phyloP scores from a whole-genome alignment of 169 alveolate species.

The Plasmodium gallinaceum region DNA sequence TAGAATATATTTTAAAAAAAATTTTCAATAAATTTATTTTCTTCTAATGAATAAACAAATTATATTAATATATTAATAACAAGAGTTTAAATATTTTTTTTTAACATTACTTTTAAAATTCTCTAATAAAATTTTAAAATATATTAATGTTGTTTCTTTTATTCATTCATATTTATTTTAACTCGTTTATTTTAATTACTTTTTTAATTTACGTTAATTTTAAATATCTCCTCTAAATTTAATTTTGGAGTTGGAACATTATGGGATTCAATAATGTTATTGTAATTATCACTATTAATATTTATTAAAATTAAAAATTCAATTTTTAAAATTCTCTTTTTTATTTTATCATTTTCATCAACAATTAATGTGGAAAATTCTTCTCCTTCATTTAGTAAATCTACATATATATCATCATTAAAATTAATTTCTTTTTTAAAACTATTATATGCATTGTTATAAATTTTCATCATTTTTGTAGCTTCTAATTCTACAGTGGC shows the following conservation, averaged over 20 bases:
- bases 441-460: slow-evolving; percentile 30
- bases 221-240: slow-evolving; percentile 63
- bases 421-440: slow-evolving; percentile 51
- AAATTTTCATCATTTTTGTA: slow-evolving; percentile 63
- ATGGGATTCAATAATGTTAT: slow-evolving; percentile 56
- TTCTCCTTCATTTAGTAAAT: slow-evolving; percentile 53
- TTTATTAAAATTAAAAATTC: slow-evolving; percentile 43
- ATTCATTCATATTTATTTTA: no score
- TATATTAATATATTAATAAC: no score
- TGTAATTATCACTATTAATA: slow-evolving; percentile 66
- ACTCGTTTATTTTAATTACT: no score
- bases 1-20: no score
- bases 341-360: slow-evolving; percentile 39
- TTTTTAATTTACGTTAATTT: slow-evolving; percentile 44
- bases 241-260: slow-evolving; percentile 63
- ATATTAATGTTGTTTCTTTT: no score
- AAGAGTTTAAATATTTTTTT: no score
- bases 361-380: slow-evolving; percentile 48
- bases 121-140: no score
- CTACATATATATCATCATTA: slow-evolving; percentile 51
- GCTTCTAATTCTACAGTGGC: slow-evolving; percentile 71
- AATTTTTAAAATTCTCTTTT: slow-evolving; percentile 48
- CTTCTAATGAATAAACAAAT: no score
- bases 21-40: no score
- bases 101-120: no score